phyloP scores from a whole-genome alignment of 495 filamentous ascomycete genomes.

The Penicillium desertorum region DNA sequence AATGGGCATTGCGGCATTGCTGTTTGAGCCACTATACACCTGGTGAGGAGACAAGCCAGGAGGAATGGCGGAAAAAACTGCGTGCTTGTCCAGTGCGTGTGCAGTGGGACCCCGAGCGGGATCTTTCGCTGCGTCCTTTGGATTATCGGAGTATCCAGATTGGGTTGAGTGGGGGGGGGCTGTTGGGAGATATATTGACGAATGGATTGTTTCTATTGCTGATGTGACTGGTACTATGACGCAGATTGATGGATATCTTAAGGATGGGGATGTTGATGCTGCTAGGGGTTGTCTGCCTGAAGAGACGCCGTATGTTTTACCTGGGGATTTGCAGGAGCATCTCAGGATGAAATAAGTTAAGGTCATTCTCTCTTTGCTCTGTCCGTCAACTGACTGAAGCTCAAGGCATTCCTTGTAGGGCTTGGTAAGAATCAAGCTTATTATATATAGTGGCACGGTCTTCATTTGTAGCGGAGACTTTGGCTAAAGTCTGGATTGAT shows the following conservation, averaged over 20 bases:
- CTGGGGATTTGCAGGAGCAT: slow-evolving; percentile 33
- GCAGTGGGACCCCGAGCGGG: slow-evolving; percentile 65
- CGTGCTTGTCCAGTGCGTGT: slow-evolving; percentile 47
- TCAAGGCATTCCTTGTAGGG: not conserved
- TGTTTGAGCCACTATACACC: slow-evolving; percentile 18
- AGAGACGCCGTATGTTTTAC: slow-evolving; percentile 48
- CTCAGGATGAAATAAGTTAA: not conserved
- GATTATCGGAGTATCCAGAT: slow-evolving; percentile 59
- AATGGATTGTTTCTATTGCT: slow-evolving; percentile 54
- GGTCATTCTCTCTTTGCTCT: not conserved
- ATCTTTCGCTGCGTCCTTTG: slow-evolving; percentile 39
- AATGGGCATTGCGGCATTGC: slow-evolving; percentile 35
- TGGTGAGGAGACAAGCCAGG: slow-evolving; percentile 13
- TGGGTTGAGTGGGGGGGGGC: slow-evolving; percentile 48
- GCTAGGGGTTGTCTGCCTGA: slow-evolving; percentile 41
- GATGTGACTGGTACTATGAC: slow-evolving; percentile 58
- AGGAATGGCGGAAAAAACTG: slow-evolving; percentile 24
- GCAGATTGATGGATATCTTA: slow-evolving; percentile 44
- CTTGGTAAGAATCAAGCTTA: not conserved
- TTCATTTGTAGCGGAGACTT: no score
- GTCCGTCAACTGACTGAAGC: not conserved
- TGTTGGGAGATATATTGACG: slow-evolving; percentile 45
- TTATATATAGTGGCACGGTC: no score
- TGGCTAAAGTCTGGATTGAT: no score
- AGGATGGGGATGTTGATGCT: slow-evolving; percentile 36